Percentiles rank a stretch among this genome's conserved stretches.
Evolutionary conservation across 257 asterid species (phyloP).

Genomic region (Penstemon newberryi): DNA sequence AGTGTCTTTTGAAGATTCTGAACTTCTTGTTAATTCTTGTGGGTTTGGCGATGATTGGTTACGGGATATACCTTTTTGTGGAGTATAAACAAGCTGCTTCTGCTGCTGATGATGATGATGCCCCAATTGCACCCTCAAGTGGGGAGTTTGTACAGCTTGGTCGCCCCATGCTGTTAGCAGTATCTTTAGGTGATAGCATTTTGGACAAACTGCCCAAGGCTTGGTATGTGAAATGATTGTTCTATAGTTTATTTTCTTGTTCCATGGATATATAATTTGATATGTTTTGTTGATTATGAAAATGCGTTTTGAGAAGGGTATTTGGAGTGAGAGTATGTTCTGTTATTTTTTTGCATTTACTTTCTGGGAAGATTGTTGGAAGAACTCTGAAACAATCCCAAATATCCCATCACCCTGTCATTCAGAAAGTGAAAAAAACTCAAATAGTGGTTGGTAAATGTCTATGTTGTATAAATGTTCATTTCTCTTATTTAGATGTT

Average conservation of each 20-base stretch:
- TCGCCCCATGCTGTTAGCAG: constrained; percentile 84
- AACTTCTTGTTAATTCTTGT: constrained; percentile 71
- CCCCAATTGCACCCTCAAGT: constrained; percentile 46
- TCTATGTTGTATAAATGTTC: too few species aligned
- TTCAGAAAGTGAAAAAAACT: too few species aligned
- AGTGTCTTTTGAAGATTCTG: constrained; percentile 78
- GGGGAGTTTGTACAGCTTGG: constrained; percentile 65
- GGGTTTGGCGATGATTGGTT: constrained; percentile 86
- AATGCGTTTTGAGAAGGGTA: too few species aligned
- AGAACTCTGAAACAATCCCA: too few species aligned
- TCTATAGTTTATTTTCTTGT: constrained; percentile 7
- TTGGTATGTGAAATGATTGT: constrained; percentile 50
- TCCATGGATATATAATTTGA: neutral
- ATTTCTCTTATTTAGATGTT: too few species aligned
- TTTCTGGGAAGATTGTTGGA: too few species aligned
- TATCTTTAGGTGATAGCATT: constrained; percentile 61
- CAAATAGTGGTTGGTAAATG: too few species aligned
- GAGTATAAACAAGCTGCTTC: constrained; percentile 55
- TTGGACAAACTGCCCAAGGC: constrained; percentile 94
- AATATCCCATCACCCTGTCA: too few species aligned
- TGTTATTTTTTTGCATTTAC: too few species aligned
- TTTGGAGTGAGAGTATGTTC: too few species aligned
- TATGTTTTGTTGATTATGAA: too few species aligned
- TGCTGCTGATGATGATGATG: constrained; percentile 40
- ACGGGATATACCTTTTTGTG: constrained; percentile 82